Base-by-base conservation (phyloP, 169 alveolate species). In the Cyclospora cayetanensis region DNA sequence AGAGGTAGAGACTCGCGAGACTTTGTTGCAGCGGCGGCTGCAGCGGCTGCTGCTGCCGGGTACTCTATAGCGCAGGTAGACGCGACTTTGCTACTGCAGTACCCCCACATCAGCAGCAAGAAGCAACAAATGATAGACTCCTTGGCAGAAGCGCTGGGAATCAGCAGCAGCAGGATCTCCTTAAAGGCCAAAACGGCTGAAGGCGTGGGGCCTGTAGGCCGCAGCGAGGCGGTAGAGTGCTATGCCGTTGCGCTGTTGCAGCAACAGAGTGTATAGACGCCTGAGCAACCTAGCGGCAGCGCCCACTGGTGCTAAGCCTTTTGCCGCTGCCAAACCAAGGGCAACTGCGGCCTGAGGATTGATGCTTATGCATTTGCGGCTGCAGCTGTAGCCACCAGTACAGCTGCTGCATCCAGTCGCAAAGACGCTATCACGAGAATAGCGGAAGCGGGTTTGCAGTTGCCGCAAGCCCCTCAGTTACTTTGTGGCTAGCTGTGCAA, bases 221-320 rank as follows among this genome's bases (percentile, higher is more conserved):
- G 92, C 43, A 82, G 92, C 80, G 90, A 92, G 84, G 96, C 96
- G 41, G 90, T 94, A 53, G 96, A 92, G 83, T 94, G 96, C 72
- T 90, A 88, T 70, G 94, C 95, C 37, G 93, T 92, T 4, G 91
- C 76, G 63, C 90, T 93, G 83, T 60, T 93, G 91, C 80, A 87
- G 74, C 94, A 90, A 27, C 74, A 29, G 72, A 46, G 34, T 35
- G 27, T 4, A 77, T 22, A 18, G 29, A 25, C 50, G 29, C 46
- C 60, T 27, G 15, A 7, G 27, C 34, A 41, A 25, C 39, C 60
- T 55, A 39, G 50, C 29, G 20, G 25, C 80, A 31, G 53, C 80
- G 37, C 35, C 80, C 31, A 50, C 80, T 25, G 31, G 9, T 25
- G 35, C 52, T 15, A 50, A 35, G 31, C 42, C 76, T 29, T 15